A percentile compares a stretch with the other conserved stretches of the same genome.
Evolutionary conservation across 352 stramenopile genomes (phyloP).

Genomic region (Discostella stelligera): DNA sequence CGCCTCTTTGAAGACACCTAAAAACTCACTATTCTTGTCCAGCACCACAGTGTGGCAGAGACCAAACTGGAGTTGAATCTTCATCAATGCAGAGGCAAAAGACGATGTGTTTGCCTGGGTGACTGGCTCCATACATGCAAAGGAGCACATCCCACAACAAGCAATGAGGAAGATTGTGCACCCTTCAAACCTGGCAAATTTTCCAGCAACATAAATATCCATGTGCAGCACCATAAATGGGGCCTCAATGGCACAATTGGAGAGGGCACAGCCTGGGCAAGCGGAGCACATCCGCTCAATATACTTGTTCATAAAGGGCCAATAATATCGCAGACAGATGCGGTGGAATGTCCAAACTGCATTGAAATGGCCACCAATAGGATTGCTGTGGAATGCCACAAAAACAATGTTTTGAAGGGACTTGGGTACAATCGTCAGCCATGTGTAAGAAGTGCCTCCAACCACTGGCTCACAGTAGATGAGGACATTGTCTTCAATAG

Average conservation of each 20-base stretch:
- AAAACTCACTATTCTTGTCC: conserved; percentile 7
- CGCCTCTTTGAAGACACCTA: neutral
- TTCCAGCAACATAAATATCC: neutral
- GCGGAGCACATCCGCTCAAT: neutral
- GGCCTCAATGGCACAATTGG: conserved; percentile 6
- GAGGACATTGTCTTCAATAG: neutral
- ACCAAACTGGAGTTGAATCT: conserved; percentile 5
- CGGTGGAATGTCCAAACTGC: neutral
- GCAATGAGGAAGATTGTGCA: neutral
- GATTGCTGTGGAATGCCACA: neutral
- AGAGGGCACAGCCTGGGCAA: conserved; percentile 3
- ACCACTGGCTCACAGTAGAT: neutral
- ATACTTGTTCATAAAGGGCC: neutral
- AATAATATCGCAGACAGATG: neutral
- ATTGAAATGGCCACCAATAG: neutral
- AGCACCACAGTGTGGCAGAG: conserved; percentile 6
- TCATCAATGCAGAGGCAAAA: conserved; percentile 4
- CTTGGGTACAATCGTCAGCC: neutral
- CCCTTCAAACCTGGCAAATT: neutral
- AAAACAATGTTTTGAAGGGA: neutral
- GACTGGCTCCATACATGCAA: too few relatives aligned
- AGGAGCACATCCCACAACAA: conserved; percentile 14
- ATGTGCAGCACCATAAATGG: conserved; percentile 6
- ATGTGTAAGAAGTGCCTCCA: neutral
- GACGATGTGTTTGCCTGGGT: neutral